Percentiles rank a stretch among this genome's conserved stretches.
Conservation (phyloP, 805 yeast species). For the Pichia insulana region DNA sequence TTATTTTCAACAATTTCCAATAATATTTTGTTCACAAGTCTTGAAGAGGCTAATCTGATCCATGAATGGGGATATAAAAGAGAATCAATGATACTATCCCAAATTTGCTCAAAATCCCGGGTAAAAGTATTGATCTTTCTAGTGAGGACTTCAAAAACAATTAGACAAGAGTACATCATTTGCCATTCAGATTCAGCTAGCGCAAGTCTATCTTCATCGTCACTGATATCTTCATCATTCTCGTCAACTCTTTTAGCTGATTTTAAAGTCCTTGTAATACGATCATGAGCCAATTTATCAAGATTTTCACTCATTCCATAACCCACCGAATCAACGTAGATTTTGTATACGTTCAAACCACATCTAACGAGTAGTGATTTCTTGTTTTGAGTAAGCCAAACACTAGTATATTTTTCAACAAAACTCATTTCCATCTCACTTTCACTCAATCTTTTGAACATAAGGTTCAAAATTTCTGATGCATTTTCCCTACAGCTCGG, state of each 20-base stretch:
- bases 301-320: constrained; percentile 24
- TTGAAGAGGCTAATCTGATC: constrained; percentile 65
- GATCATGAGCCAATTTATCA: constrained; percentile 23
- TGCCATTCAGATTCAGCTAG: constrained; percentile 51
- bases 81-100: constrained; percentile 45
- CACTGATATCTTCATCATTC: constrained; percentile 20
- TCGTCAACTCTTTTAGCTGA: constrained; percentile 27
- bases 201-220: constrained; percentile 27
- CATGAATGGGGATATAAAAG: constrained; percentile 85
- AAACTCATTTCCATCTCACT: constrained; percentile 20
- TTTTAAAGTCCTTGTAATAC: constrained; percentile 15
- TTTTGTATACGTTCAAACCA: constrained; percentile 63
- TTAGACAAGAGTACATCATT: constrained; percentile 57
- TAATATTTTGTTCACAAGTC: constrained; percentile 49
- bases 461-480: constrained; percentile 43
- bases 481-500: constrained; percentile 82
- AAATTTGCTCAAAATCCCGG: constrained; percentile 36
- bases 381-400: constrained; percentile 57
- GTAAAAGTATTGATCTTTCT: constrained; percentile 28
- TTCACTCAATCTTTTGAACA: constrained; percentile 41
- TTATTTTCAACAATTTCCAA: constrained; percentile 21
- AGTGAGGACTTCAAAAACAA: constrained; percentile 26
- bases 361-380: constrained; percentile 53
- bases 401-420: constrained; percentile 35
- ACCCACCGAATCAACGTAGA: constrained; percentile 46